Evolutionary conservation across 306 rosid genomes (phyloP), one percentile per base, ranked within the genome.

Genomic region (Acacia melanoxylon): DNA sequence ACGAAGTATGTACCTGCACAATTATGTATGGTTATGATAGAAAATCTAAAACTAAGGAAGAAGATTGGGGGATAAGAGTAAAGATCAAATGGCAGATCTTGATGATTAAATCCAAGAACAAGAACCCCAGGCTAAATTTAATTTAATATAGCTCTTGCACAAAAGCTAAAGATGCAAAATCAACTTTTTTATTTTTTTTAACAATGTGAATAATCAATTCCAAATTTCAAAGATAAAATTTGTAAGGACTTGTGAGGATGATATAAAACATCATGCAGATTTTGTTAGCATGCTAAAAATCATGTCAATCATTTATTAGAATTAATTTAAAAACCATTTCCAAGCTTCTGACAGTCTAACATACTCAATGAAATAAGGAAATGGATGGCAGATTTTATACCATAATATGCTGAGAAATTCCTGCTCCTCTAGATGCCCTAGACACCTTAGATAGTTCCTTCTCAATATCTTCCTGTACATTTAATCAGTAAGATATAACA

Each of bases 381-480:
- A 16, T 22, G 46, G 27, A 83, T 31, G 49, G 72, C 19, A 79
- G 25, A 80, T 22, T 74, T 37, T 51, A 61, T 89, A 95, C 99
- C 96, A 84, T 85, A 69, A 95, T 93, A 80, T 93, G 87, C 79
- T 89, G 97, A 86, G 94, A 93, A 75, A 85, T 83, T 62, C 92
- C 92, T 14, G 80, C 76, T 81, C 94, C 97, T 88, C 86, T 87
- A 62, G 94, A 80, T 80, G 89, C 81, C 77, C 89, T 90, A 63
- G 98, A 86, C 74, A 95, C 91, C 82, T 83, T 91, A 54, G 88
- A 86, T 76, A 95, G 87, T 81, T 93, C 98, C 65, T 86, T 92
- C 81, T 93, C 98, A 44, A 95, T 87, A 88, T 95, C 99, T 86
- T 95, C 99, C 99, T 95, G 90, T 76, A 68, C 74, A 78, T 58